Evolutionary conservation across 805 yeast species (phyloP).

Genomic region (Wickerhamomyces tratensis): DNA sequence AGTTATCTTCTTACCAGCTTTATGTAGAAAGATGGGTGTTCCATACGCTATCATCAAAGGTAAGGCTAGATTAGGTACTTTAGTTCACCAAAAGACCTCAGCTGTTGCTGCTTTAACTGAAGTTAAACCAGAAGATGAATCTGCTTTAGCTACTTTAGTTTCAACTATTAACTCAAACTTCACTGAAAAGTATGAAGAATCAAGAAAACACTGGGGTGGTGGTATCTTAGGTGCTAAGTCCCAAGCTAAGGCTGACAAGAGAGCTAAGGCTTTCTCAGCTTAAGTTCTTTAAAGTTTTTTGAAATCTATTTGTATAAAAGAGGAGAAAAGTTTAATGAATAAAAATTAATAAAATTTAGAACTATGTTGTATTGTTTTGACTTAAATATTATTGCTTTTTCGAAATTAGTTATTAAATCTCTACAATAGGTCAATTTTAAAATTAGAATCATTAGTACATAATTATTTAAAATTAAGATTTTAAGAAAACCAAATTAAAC

Average conservation of each 20-base stretch:
- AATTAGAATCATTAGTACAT: no score
- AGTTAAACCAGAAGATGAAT: conserved; percentile 89
- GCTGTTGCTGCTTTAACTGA: conserved; percentile 97
- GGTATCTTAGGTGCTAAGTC: conserved; percentile 97
- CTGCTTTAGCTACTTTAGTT: conserved; percentile 86
- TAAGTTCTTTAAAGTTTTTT: neutral
- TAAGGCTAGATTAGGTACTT: conserved; percentile 96
- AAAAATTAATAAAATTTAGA: no score
- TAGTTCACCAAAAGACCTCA: conserved; percentile 96
- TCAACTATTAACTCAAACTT: conserved; percentile 93
- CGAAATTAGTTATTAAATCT: no score
- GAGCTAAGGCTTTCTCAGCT: conserved; percentile 29
- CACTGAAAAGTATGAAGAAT: conserved; percentile 87
- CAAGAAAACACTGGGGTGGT: conserved; percentile 99
- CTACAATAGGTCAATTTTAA: no score
- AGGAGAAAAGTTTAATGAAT: no score
- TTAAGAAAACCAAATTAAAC: no score
- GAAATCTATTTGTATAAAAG: neutral
- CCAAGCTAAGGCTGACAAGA: conserved; percentile 74
- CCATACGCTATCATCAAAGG: conserved; percentile 98
- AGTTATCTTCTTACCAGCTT: conserved; percentile 95
- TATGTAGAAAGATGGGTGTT: conserved; percentile 98
- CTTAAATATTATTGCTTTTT: no score
- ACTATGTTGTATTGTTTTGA: no score
- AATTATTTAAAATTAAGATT: no score